Evolutionary conservation across 495 filamentous ascomycete genomes (phyloP), one percentile per base, ranked within the genome.

Genomic region (Aspergillus diversus): DNA sequence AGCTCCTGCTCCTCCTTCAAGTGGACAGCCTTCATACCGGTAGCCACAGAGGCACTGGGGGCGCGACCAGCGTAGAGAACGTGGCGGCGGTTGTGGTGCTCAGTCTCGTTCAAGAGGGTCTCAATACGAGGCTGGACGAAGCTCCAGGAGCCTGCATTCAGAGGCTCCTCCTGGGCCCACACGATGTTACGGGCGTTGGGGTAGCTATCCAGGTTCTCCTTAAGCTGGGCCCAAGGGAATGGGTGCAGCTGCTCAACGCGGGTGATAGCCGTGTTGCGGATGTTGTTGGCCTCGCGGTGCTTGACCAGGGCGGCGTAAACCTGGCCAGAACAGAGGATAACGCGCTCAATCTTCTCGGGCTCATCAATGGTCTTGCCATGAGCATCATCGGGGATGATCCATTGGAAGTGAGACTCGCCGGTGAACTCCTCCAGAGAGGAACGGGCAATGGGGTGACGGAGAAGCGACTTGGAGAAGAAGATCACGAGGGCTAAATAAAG

Each of bases 231-330:
- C 94, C 95, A 99, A 5, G 95, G 95, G 92, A 99, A 99, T 69
- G 95, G 95, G 79, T 98, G 90, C 33, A 99, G 86, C 81, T 99
- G 95, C 81, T 99, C 95, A 68, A 99, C 87, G 71, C 95, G 92
- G 49, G 92, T 96, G 77, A 99, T 90, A 74, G 92, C 95, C 21
- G 92, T 88, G 76, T 97, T 87, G 73, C 92, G 91, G 75, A 96
- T 83, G 60, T 89, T 85, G 69, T 95, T 87, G 67, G 89, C 80
- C 65, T 90, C 87, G 70, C 96, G 95, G 83, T 97, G 85, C 83
- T 98, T 98, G 81, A 88, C 75, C 34, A 99, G 87, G 17, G 93
- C 86, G 42, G 89, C 89, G 75, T 93, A 99, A 47, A 97, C 93
- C 82, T 99, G 95, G 63, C 95, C 95, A 55, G 92, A 86, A 83